Conservation (phyloP, 495 filamentous ascomycete genomes). For the Staphylotrichum longicolle region DNA sequence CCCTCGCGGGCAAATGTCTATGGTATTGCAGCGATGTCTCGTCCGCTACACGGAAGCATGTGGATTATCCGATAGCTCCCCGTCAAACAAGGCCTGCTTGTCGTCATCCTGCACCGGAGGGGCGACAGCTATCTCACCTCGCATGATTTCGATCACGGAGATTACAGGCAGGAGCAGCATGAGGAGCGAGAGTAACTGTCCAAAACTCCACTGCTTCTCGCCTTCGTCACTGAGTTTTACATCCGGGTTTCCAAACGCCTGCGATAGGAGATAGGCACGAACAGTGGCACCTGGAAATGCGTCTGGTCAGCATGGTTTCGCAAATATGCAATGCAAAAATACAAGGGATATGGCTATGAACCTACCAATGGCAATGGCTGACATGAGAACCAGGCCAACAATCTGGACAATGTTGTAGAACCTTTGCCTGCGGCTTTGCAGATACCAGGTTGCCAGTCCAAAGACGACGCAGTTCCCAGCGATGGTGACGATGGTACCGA, state of each 20-base stretch:
- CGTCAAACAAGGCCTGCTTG: conserved; percentile 25
- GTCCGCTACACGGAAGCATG: too few species aligned
- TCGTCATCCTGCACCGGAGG: conserved; percentile 35
- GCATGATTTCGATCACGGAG: conserved; percentile 52
- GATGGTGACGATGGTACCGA: conserved; percentile 53
- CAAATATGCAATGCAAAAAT: background rate
- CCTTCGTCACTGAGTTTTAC: conserved; percentile 44
- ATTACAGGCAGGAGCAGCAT: conserved; percentile 55
- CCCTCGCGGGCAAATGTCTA: too few species aligned
- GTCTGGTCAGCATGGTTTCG: background rate
- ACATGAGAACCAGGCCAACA: conserved; percentile 46
- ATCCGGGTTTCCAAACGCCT: conserved; percentile 50
- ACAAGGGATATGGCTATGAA: background rate
- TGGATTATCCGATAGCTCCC: conserved; percentile 18
- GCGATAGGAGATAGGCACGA: conserved; percentile 48
- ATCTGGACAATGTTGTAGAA: conserved; percentile 50
- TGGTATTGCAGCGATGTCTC: too few species aligned
- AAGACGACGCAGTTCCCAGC: conserved; percentile 52
- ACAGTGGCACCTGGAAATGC: conserved; percentile 41
- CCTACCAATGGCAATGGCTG: conserved; percentile 45
- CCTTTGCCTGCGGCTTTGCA: conserved; percentile 46
- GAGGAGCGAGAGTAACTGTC: conserved; percentile 53
- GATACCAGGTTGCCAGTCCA: conserved; percentile 52
- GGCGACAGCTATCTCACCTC: conserved; percentile 51
- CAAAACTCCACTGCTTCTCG: conserved; percentile 58